These are phyloP conservation scores for Nepenthes gracilis DNA, from an alignment of 148 eudicot species.

Conservation along the genomic window DNA sequence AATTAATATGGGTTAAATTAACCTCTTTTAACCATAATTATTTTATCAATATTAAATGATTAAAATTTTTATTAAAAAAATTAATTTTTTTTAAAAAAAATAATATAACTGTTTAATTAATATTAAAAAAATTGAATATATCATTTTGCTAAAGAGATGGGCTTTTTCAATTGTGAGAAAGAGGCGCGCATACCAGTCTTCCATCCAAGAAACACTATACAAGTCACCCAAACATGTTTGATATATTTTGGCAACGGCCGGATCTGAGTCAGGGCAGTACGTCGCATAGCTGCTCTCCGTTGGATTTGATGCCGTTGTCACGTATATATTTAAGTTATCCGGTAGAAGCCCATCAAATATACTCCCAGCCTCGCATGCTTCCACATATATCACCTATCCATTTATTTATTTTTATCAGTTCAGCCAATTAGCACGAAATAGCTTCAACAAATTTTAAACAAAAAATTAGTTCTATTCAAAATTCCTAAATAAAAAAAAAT, in stretches of 20 bases:
- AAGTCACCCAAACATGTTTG: conserved; percentile 58
- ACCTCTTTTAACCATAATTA: no score
- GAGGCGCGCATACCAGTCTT: conserved; percentile 34
- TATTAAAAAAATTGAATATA: no score
- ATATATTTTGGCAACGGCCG: conserved; percentile 32
- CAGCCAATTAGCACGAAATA: no score
- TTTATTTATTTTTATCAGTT: not conserved
- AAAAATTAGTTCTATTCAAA: no score
- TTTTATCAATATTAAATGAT: no score
- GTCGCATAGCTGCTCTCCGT: conserved; percentile 61
- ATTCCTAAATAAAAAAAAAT: no score
- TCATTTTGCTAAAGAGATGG: no score
- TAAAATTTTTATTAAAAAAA: no score
- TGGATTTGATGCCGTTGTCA: conserved; percentile 52
- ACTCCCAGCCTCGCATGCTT: conserved; percentile 69
- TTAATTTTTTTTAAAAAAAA: no score
- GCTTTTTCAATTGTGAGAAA: not conserved
- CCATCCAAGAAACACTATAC: conserved; percentile 73
- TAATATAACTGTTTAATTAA: no score
- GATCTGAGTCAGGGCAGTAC: conserved; percentile 47
- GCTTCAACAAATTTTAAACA: no score
- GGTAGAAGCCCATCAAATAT: conserved; percentile 56
- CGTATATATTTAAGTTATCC: conserved; percentile 31
- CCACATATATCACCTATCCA: conserved; percentile 46
- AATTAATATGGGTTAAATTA: no score